Evolutionary conservation across 2,329 filamentous ascomycete genomes (phyloP).

Genomic region (Aspergillus sojae): DNA sequence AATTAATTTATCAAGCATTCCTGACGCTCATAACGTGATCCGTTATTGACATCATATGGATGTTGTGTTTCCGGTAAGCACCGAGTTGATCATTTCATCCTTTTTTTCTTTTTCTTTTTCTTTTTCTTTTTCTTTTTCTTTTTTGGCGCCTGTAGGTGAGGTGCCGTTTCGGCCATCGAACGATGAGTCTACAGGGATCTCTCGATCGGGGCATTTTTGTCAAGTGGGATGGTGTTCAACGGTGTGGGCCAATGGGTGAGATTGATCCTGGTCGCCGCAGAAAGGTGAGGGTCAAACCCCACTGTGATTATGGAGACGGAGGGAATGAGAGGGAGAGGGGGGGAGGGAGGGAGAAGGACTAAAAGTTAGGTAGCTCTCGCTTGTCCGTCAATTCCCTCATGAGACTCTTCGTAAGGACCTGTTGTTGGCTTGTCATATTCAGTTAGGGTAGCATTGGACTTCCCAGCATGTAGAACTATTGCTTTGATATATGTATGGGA

Average conservation of each 20-base stretch:
- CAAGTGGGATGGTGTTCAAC: constrained; percentile 1
- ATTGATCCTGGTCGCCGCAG: neutral
- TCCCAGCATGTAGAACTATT: neutral
- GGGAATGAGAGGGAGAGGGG: neutral
- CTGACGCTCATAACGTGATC: neutral
- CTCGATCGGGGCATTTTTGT: constrained; percentile 1
- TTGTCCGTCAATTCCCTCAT: neutral
- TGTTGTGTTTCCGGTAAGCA: neutral
- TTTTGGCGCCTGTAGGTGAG: neutral
- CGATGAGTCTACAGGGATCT: constrained; percentile 4
- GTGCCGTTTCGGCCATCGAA: constrained; percentile 2
- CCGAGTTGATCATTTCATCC: neutral
- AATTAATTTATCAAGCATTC: constrained; percentile 1
- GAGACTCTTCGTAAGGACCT: neutral
- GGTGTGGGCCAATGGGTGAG: neutral
- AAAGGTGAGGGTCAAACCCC: neutral
- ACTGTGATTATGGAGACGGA: neutral
- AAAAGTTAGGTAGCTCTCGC: neutral
- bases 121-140: too few species aligned
- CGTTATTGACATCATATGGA: neutral
- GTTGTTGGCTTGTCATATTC: neutral
- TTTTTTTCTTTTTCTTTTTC: too few species aligned
- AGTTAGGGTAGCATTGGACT: neutral
- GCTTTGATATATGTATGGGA: neutral
- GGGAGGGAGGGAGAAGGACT: neutral